Base-by-base conservation (phyloP, 192 early-diverging fungal genomes). In the Podila epicladia region DNA sequence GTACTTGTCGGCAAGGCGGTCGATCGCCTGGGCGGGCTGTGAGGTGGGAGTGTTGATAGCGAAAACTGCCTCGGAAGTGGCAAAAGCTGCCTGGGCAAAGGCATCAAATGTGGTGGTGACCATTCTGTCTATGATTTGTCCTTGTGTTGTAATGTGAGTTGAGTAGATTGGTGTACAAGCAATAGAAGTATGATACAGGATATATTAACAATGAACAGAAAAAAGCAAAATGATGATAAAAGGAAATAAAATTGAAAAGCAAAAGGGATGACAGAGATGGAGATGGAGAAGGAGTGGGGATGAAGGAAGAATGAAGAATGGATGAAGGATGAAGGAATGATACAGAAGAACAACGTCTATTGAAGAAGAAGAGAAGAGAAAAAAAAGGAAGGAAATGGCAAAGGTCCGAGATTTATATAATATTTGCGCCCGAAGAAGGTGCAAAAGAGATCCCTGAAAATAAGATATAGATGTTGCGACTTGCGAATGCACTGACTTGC, bases 41-140 rank as follows among this genome's bases (percentile, higher is more conserved):
- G 69, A 69, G 49, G 63, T 75, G 60, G 65, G 73, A 26, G 82
- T 71, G 62, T 70, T 71, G 50, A 83, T 58, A 26, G 85, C 65
- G 35, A 73, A 71, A 45, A 71, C 63, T 33, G 69, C 64, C 63
- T 72, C 69, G 69, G 78, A 64, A 26, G 69, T 73, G 31, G 73
- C 76, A 19, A 82, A 80, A 38, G 84, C 83, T 45, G 86, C 79
- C 53, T 86, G 82, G 28, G 86, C 85, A 51, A 85, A 35, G 35
- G 58, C 72, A 48, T 85, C 74, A 65, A 85, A 84, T 12, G 73
- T 69, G 33, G 78, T 60, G 11, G 84, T 62, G 60, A 71, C 68
- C 72, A 85, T 84, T 19, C 58, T 62, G 73, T 64, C 64, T 85
- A 79, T 45, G 41, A 15, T 15, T 29, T 67, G 69, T 38, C 74